Base-by-base conservation (phyloP, 176 grass and related monocot species). In the Areca catechu region DNA sequence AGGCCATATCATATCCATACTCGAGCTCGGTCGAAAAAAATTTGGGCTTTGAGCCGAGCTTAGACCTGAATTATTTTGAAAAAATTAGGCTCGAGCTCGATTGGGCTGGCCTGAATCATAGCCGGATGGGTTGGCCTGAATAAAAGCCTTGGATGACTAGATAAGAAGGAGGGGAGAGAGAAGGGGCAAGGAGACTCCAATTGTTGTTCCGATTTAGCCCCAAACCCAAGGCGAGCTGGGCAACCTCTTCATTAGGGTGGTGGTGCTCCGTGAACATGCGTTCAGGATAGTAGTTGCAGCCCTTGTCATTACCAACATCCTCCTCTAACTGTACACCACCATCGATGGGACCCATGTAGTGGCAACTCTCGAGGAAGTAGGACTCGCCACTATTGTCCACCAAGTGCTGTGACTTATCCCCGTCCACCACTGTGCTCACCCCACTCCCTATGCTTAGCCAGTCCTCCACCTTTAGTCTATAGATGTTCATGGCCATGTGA, bases 301-400 rank as follows among this genome's bases (percentile, higher is more conserved):
- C 86, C 62, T 82, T 82, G 4, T 89, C 74, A 27, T 82, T 90
- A 61, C 77, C 69, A 16, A 88, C 93, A 0, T 86, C 90, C 48
- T 79, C 77, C 74, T 61, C 37, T 0, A 72, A 78, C 19, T 77
- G 80, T 23, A 83, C 67, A 9, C 47, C 70, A 19, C 74, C 84
- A 5, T 76, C 34, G 12, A 82, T 34, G 22, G 82, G 62, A 0
- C 63, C 76, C 61, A 77, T 37, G 70, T 61, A 66, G 51, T 58
- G 63, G 67, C 82, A 78, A 53, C 71, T 69, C 0, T 62, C 87
- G 54, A 78, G 83, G 69, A 89, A 67, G 53, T 82, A 79, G 48
- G 77, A 84, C 58, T 87, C 79, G 4, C 56, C 71, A 67, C 79
- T 85, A 67, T 56, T 71, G 48, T 60, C 48, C 56, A 71, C 57